These are phyloP conservation scores for Pterulicium gracile DNA, from an alignment of 1,284 basidiomycete species.

Conservation along the genomic window DNA sequence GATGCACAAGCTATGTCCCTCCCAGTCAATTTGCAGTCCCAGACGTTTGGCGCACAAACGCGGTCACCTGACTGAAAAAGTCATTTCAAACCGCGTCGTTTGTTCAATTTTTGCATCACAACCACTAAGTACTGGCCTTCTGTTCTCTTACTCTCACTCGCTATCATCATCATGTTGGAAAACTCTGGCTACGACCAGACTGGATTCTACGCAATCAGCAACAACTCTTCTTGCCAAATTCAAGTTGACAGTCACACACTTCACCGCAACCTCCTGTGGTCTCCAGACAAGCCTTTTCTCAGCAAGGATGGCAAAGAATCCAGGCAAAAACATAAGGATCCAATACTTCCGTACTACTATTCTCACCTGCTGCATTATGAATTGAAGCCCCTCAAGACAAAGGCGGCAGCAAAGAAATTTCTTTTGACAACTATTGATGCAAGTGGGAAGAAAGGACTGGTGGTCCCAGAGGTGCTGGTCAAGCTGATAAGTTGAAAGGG, in stretches of 20 bases:
- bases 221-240: neutral
- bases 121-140: no score
- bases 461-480: neutral
- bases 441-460: neutral
- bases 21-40: no score
- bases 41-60: no score
- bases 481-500: neutral
- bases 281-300: neutral
- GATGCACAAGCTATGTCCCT: no score
- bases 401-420: neutral
- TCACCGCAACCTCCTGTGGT: neutral
- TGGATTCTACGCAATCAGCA: neutral
- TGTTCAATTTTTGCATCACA: no score
- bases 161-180: no score
- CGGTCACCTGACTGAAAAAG: no score
- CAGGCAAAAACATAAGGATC: neutral
- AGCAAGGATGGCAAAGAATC: neutral
- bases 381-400: neutral
- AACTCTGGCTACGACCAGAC: neutral
- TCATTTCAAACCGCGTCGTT: no score
- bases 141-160: no score
- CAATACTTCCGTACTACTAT: neutral
- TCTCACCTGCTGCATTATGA: neutral
- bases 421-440: neutral
- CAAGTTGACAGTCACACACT: neutral